phyloP scores from a whole-genome alignment of 768 basidiomycete genomes.

The Pulveroboletus ravenelii region DNA sequence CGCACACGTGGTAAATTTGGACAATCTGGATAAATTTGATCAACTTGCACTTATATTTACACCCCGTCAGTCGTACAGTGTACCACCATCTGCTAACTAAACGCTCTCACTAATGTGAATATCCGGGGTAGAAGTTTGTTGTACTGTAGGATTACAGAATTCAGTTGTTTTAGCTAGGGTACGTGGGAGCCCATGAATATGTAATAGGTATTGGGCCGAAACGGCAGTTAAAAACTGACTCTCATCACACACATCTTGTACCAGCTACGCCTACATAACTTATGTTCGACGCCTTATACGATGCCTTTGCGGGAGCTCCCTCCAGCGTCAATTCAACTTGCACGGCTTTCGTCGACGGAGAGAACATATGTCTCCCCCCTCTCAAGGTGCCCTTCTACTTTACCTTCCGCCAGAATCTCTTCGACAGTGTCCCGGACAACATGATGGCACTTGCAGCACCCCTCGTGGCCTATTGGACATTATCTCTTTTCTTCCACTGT shows the following conservation, averaged over 20 bases:
- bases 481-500: conserved; percentile 74
- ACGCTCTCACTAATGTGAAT: conserved; percentile 29
- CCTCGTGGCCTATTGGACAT: conserved; percentile 77
- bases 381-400: conserved; percentile 53
- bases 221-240: too few species aligned
- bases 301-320: conserved; percentile 1
- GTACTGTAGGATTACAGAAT: conserved; percentile 29
- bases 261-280: background rate
- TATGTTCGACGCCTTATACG: conserved; percentile 16
- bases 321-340: conserved; percentile 36
- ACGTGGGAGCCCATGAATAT: conserved; percentile 13
- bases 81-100: conserved; percentile 31
- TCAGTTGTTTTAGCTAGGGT: conserved; percentile 4
- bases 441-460: conserved; percentile 69
- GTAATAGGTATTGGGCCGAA: background rate
- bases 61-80: conserved; percentile 24
- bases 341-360: conserved; percentile 28
- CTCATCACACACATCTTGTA: background rate
- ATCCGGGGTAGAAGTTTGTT: conserved; percentile 31
- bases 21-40: conserved; percentile 29
- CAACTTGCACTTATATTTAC: conserved; percentile 28
- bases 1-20: conserved; percentile 23
- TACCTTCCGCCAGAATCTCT: conserved; percentile 38
- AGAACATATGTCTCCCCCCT: conserved; percentile 34
- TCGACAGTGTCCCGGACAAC: conserved; percentile 65